phyloP scores from a whole-genome alignment of 2,329 filamentous ascomycete genomes.

The Diatrype stigma region DNA sequence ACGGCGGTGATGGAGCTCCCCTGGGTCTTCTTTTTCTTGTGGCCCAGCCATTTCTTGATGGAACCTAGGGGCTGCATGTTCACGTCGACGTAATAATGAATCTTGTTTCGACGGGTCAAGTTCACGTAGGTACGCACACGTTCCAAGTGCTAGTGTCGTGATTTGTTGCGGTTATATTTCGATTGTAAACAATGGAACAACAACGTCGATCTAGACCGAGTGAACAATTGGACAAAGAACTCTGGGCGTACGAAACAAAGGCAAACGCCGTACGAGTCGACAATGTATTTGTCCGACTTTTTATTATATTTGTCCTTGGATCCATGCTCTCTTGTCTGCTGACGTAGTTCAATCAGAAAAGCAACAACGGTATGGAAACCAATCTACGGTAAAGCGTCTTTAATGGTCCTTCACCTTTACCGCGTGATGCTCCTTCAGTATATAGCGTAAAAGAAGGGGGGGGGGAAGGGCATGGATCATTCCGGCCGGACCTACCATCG shows the following conservation, averaged over 20 bases:
- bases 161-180: background rate
- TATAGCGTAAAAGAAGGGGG: too few species aligned
- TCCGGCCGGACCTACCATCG: too few species aligned
- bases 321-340: background rate
- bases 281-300: background rate
- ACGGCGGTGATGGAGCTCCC: background rate
- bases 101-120: too few species aligned
- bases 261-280: background rate
- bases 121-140: too few species aligned
- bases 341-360: too few species aligned
- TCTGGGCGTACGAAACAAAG: background rate
- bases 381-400: too few species aligned
- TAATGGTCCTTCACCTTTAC: too few species aligned
- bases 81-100: background rate
- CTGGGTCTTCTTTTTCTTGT: background rate
- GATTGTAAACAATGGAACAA: background rate
- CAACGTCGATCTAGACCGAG: too few species aligned
- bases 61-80: background rate
- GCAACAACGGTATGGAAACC: too few species aligned
- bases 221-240: background rate
- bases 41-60: background rate
- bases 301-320: constrained; percentile 4
- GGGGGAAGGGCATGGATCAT: too few species aligned
- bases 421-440: too few species aligned
- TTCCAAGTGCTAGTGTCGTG: too few species aligned